These are phyloP conservation scores for Psilocybe azurescens DNA, from an alignment of 768 basidiomycete genomes.

Conservation along the genomic window DNA sequence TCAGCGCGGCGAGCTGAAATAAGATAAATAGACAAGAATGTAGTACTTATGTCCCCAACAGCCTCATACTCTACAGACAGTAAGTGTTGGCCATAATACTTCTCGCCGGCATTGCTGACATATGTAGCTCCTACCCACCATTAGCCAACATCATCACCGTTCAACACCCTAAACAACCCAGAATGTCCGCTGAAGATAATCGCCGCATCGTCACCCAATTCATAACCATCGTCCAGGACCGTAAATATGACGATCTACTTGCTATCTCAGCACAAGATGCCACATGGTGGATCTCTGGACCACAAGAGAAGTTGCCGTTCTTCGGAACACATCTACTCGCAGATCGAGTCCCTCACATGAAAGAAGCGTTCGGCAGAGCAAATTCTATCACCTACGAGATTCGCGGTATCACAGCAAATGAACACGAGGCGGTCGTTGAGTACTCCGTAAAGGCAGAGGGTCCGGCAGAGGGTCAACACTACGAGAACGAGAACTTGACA, in stretches of 20 bases:
- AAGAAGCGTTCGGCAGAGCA: background rate
- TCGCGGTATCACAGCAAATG: background rate
- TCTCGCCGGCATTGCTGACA: too few species aligned
- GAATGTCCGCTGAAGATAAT: constrained; percentile 4
- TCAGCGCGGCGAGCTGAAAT: too few species aligned
- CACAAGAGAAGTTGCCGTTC: constrained; percentile 1
- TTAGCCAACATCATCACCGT: too few species aligned
- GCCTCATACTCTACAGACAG: too few species aligned
- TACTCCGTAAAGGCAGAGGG: background rate
- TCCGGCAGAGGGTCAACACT: background rate
- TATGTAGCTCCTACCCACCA: too few species aligned
- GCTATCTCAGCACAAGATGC: background rate
- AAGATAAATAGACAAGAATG: too few species aligned
- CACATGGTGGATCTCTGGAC: constrained; percentile 5
- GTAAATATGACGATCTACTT: constrained; percentile 3
- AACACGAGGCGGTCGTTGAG: background rate
- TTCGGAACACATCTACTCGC: background rate
- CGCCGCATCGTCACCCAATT: background rate
- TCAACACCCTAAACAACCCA: background rate
- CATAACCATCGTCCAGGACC: background rate
- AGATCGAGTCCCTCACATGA: background rate
- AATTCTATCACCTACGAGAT: background rate
- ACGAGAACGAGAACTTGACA: constrained; percentile 1
- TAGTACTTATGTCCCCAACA: too few species aligned
- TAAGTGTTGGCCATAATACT: too few species aligned